These are phyloP conservation scores for Aspergillus avenaceus DNA, from an alignment of 495 filamentous ascomycete species.

Conservation along the genomic window DNA sequence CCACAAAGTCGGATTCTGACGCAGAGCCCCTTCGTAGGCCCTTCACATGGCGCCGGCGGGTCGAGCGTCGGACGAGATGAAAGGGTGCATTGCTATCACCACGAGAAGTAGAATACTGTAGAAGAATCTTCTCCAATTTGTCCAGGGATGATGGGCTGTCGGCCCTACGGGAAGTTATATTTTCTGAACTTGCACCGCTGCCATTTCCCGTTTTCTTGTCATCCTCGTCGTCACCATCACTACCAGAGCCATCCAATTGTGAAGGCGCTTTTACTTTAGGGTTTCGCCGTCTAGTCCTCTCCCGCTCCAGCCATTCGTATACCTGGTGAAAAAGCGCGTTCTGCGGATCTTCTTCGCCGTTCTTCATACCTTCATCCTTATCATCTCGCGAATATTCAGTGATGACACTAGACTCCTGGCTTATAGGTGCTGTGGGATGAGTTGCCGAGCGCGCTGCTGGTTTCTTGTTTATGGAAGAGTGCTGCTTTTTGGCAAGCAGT, in stretches of 20 bases:
- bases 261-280: constrained; percentile 37
- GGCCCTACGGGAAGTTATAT: constrained; percentile 42
- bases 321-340: constrained; percentile 63
- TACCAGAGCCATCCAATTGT: constrained; percentile 17
- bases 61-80: constrained; percentile 30
- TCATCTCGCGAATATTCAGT: constrained; percentile 23
- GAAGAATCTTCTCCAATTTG: constrained; percentile 63
- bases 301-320: constrained; percentile 72
- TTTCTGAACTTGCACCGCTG: background rate
- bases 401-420: constrained; percentile 24
- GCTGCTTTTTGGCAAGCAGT: constrained; percentile 22
- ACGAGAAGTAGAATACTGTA: constrained; percentile 44
- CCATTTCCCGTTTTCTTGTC: constrained; percentile 18
- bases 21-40: constrained; percentile 42
- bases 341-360: constrained; percentile 30
- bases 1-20: constrained; percentile 78
- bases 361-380: constrained; percentile 20
- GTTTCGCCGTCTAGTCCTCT: constrained; percentile 60
- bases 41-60: constrained; percentile 26
- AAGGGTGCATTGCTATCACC: constrained; percentile 26
- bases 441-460: constrained; percentile 24
- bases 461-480: constrained; percentile 23
- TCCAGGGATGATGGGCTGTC: constrained; percentile 62
- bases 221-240: constrained; percentile 25
- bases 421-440: constrained; percentile 24